Percentiles rank a stretch among this genome's conserved stretches.
phyloP scores from a whole-genome alignment of 768 basidiomycete species.

The Suillus paluster region DNA sequence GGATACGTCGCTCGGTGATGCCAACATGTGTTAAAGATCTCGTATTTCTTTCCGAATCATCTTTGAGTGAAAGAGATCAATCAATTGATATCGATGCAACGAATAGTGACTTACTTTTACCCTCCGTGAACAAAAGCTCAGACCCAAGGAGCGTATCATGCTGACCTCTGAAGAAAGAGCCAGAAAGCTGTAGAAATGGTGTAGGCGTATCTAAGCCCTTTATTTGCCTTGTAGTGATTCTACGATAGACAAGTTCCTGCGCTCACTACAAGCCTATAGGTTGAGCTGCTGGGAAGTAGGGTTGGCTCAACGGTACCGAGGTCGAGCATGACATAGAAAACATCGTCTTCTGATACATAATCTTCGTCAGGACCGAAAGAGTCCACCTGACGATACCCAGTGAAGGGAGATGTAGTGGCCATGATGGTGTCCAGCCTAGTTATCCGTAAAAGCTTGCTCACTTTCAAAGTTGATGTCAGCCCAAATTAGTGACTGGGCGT shows the following conservation, averaged over 20 bases:
- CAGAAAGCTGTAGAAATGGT: slow-evolving; percentile 79
- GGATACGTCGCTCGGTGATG: slow-evolving; percentile 69
- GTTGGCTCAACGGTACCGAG: slow-evolving; percentile 72
- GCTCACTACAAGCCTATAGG: slow-evolving; percentile 74
- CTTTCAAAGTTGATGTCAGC: too few relatives aligned
- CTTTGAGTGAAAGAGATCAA: slow-evolving; percentile 29
- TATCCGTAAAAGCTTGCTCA: neutral
- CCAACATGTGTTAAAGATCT: slow-evolving; percentile 57
- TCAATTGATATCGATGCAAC: neutral
- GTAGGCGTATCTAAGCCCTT: slow-evolving; percentile 80
- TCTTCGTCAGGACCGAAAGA: slow-evolving; percentile 69
- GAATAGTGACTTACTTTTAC: slow-evolving; percentile 48
- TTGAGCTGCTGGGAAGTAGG: slow-evolving; percentile 69
- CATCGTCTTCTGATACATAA: slow-evolving; percentile 54
- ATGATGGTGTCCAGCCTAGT: neutral
- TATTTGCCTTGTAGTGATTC: neutral
- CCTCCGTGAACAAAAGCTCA: slow-evolving; percentile 77
- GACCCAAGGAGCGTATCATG: slow-evolving; percentile 74
- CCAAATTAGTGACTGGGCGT: neutral
- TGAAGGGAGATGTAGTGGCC: slow-evolving; percentile 25
- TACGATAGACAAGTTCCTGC: neutral
- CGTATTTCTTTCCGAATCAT: slow-evolving; percentile 51
- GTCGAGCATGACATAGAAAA: slow-evolving; percentile 77
- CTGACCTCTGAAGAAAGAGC: slow-evolving; percentile 73
- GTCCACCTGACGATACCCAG: slow-evolving; percentile 70